Evolutionary conservation across 352 stramenopile genomes (phyloP).

Genomic region (Pythium dissimile): DNA sequence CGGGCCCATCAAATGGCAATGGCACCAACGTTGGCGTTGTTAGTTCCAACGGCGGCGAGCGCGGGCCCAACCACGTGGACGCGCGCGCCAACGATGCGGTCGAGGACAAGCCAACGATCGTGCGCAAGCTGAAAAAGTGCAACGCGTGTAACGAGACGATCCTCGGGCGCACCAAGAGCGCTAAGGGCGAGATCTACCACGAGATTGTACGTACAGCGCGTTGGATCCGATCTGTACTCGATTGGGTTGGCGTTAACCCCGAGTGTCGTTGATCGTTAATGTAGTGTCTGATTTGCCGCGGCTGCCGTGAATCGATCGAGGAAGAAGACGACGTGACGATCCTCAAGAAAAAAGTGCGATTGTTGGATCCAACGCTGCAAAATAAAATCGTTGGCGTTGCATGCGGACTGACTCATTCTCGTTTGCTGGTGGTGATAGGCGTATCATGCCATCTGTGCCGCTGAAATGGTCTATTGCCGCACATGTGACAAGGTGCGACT

Average conservation of each 20-base stretch:
- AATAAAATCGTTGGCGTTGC: too few species aligned
- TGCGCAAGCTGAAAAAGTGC: constrained; percentile 75
- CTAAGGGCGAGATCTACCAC: constrained; percentile 80
- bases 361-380: not conserved
- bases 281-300: constrained; percentile 70
- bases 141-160: constrained; percentile 82
- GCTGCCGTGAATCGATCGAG: constrained; percentile 72
- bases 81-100: constrained; percentile 48
- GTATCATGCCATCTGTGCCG: constrained; percentile 71
- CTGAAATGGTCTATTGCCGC: constrained; percentile 63
- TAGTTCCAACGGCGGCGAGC: constrained; percentile 8
- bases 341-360: constrained; percentile 67
- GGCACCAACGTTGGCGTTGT: constrained; percentile 23
- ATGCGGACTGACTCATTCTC: not conserved
- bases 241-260: not conserved
- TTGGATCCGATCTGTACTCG: not conserved
- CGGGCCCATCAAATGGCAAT: constrained; percentile 20
- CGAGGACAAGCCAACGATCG: constrained; percentile 60
- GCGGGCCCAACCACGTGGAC: constrained; percentile 29
- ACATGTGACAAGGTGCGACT: constrained; percentile 60
- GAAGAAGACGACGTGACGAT: constrained; percentile 76
- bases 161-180: constrained; percentile 69
- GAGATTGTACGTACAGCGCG: constrained; percentile 61
- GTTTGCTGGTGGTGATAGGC: constrained; percentile 22
- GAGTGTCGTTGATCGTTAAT: not conserved